Evolutionary conservation across 768 basidiomycete genomes (phyloP), one percentile per base, ranked within the genome.

Genomic region (Butyriboletus loyo): DNA sequence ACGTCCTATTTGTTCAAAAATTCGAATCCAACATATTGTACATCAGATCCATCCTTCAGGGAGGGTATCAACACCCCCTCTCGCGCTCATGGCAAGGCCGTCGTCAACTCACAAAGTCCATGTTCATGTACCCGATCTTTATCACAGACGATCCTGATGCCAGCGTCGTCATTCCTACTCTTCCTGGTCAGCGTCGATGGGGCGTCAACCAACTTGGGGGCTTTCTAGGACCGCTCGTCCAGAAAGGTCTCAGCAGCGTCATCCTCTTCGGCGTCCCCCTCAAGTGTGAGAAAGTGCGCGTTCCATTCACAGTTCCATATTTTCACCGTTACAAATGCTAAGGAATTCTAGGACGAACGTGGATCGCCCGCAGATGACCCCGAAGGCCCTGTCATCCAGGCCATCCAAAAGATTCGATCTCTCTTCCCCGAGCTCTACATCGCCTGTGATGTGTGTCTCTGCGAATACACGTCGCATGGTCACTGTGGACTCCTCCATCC

Each of bases 51-150:
- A 78, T 92, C 61, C 79, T 92, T 25, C 89, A 96, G 69, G 95
- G 95, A 54, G 95, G 96, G 36, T 97, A 96, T 75, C 86, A 90
- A 53, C 93, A 98, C 72, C 89, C 94, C 15, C 81, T 91, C 58
- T 80, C 92, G 8, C 87, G 96, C 21, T 78, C 83, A 73, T 95
- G 90, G 85, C 96, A 99, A 72, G 79, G 82, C 24, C 82, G 83
- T 52, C 84, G 87, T 43, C 78, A 82, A 52, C 81, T 95, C 64
- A 85, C 86, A 24, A 95, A 92, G 68, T 81, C 83, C 58, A 97
- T 98, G 94, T 80, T 99, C 71, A 98, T 98, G 90, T 99, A 98
- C 70, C 97, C 97, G 7, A 94, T 99, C 64, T 98, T 99, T 69
- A 89, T 98, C 62, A 93, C 94, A 17, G 96, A 98, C 70, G 92